Evolutionary conservation across 2,329 filamentous ascomycete species (phyloP).

Genomic region (Parascedosporium putredinis): DNA sequence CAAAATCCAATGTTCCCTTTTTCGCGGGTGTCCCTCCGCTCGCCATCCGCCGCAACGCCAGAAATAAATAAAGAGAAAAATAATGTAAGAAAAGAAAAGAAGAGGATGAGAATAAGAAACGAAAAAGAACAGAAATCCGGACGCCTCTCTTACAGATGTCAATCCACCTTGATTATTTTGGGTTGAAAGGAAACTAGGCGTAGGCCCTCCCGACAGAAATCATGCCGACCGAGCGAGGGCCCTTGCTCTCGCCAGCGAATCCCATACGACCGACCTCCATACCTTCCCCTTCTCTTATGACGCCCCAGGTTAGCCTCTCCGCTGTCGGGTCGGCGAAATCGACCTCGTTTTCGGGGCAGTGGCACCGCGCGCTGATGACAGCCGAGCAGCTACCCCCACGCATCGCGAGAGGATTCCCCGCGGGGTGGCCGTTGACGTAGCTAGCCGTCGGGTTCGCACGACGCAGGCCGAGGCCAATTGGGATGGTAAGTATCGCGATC

Average conservation of each 20-base stretch:
- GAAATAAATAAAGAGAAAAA: too few species aligned
- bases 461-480: conserved; percentile 29
- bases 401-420: conserved; percentile 38
- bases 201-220: conserved; percentile 23
- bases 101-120: too few species aligned
- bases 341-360: conserved; percentile 18
- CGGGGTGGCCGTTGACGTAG: conserved; percentile 22
- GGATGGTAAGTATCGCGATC: conserved; percentile 20
- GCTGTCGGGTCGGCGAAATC: conserved; percentile 17
- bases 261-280: conserved; percentile 31
- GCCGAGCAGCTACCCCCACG: conserved; percentile 38
- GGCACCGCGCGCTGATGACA: conserved; percentile 39
- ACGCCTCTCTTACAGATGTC: too few species aligned
- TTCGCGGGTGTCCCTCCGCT: too few species aligned
- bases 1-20: too few species aligned
- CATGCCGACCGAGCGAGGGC: conserved; percentile 23
- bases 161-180: too few species aligned
- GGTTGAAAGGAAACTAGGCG: conserved; percentile 4
- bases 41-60: too few species aligned
- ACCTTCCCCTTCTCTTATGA: conserved; percentile 28
- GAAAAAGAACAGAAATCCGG: background rate
- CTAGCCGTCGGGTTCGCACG: conserved; percentile 26
- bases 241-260: conserved; percentile 25
- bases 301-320: conserved; percentile 33
- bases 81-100: too few species aligned